phyloP scores from a whole-genome alignment of 2,329 filamentous ascomycete genomes.

The Daldinia eschscholtzii region DNA sequence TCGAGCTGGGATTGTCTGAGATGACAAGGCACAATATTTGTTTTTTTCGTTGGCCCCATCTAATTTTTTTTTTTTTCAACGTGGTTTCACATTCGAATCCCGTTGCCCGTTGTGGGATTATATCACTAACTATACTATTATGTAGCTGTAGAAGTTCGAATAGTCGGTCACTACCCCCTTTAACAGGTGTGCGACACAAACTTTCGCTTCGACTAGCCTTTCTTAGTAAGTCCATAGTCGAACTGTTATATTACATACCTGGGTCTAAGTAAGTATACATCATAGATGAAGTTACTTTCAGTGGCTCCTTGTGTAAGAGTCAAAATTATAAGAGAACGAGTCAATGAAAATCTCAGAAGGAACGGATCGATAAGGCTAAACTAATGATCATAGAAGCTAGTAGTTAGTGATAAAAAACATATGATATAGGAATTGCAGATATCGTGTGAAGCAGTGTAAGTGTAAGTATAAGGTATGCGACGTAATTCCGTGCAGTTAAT shows the following conservation, averaged over 20 bases:
- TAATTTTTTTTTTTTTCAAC: not conserved
- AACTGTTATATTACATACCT: too few relatives aligned
- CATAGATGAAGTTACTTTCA: not conserved
- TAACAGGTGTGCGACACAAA: not conserved
- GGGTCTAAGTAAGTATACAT: not conserved
- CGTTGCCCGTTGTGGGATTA: not conserved
- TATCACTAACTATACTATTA: not conserved
- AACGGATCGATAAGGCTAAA: not conserved
- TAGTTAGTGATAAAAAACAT: not conserved
- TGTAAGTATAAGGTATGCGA: not conserved
- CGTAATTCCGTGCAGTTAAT: not conserved
- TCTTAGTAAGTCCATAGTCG: not conserved
- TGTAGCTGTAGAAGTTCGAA: not conserved
- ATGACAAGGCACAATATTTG: constrained; percentile 6
- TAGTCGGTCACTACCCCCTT: not conserved
- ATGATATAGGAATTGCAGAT: not conserved
- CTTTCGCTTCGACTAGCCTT: not conserved
- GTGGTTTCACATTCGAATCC: constrained; percentile 10
- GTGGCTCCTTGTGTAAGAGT: not conserved
- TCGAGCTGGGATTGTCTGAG: constrained; percentile 1
- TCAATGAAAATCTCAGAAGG: not conserved
- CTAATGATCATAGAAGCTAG: too few relatives aligned
- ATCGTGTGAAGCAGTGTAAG: not conserved
- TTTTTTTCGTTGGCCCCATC: constrained; percentile 1
- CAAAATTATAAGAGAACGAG: not conserved